Evolutionary conservation across 306 rosid species (phyloP).

Genomic region (Trichosanthes cucumerina): DNA sequence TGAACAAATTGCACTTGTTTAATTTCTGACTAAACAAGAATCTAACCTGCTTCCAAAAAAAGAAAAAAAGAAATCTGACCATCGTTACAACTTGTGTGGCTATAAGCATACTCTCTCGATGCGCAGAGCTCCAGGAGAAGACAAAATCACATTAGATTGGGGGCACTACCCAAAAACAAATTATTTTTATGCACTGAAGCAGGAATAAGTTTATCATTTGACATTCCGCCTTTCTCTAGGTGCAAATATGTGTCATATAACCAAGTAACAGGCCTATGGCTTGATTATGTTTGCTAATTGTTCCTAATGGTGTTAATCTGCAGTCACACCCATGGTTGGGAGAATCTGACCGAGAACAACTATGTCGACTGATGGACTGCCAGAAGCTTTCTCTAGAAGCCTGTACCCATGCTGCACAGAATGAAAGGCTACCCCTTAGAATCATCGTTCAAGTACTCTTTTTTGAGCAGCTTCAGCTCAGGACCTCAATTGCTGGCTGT

Average conservation of each 20-base stretch:
- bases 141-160: not conserved
- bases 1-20: not conserved
- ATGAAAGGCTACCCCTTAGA: conserved; percentile 91
- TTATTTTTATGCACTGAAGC: not conserved
- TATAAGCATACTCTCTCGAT: not conserved
- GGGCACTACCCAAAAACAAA: not conserved
- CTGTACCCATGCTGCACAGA: conserved; percentile 97
- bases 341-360: conserved; percentile 85
- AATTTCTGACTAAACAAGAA: not conserved
- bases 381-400: conserved; percentile 98
- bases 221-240: not conserved
- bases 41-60: no score
- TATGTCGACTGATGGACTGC: conserved; percentile 92
- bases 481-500: conserved; percentile 91
- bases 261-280: not conserved
- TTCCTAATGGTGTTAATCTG: conserved; percentile 15
- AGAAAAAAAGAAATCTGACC: no score
- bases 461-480: conserved; percentile 98
- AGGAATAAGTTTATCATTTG: not conserved
- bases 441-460: conserved; percentile 88
- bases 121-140: not conserved
- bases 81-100: not conserved
- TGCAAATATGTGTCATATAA: not conserved
- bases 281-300: conserved; percentile 18
- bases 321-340: conserved; percentile 99